These are phyloP conservation scores for Alternaria consortialis DNA, from an alignment of 2,329 filamentous ascomycete species.

Conservation along the genomic window DNA sequence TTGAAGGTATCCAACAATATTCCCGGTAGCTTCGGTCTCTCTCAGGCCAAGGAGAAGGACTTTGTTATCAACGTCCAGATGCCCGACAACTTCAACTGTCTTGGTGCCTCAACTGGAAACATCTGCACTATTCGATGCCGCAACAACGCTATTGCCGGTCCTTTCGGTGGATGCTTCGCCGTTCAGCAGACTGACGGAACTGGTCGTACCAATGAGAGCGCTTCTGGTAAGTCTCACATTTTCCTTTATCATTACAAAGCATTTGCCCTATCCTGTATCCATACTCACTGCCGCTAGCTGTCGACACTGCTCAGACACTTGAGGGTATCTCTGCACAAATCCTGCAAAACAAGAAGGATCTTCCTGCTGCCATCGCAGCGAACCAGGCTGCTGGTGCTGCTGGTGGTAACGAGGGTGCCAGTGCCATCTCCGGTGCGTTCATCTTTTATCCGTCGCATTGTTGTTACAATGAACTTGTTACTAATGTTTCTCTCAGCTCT, in stretches of 20 bases:
- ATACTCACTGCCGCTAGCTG: slow-evolving; percentile 44
- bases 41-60: slow-evolving; percentile 63
- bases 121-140: slow-evolving; percentile 71
- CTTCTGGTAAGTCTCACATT: slow-evolving; percentile 37
- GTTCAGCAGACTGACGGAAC: slow-evolving; percentile 63
- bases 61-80: slow-evolving; percentile 68
- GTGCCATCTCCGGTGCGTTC: slow-evolving; percentile 54
- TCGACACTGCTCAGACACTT: slow-evolving; percentile 59
- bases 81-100: slow-evolving; percentile 63
- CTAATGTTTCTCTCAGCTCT: slow-evolving; percentile 27
- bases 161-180: slow-evolving; percentile 69
- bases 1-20: slow-evolving; percentile 67
- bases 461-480: slow-evolving; percentile 1
- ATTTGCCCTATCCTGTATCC: slow-evolving; percentile 17
- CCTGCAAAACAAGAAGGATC: slow-evolving; percentile 61
- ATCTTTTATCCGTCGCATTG: slow-evolving; percentile 21
- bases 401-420: slow-evolving; percentile 46
- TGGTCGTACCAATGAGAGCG: slow-evolving; percentile 36
- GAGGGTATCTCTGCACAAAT: slow-evolving; percentile 60
- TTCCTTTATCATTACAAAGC: slow-evolving; percentile 4
- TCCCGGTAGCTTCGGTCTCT: slow-evolving; percentile 66
- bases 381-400: slow-evolving; percentile 56
- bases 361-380: slow-evolving; percentile 58
- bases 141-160: slow-evolving; percentile 67
- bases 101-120: slow-evolving; percentile 63